Percentiles rank a stretch among this genome's conserved stretches.
phyloP scores from a whole-genome alignment of 2,329 filamentous ascomycete species.

The Coniochaeta sp. region DNA sequence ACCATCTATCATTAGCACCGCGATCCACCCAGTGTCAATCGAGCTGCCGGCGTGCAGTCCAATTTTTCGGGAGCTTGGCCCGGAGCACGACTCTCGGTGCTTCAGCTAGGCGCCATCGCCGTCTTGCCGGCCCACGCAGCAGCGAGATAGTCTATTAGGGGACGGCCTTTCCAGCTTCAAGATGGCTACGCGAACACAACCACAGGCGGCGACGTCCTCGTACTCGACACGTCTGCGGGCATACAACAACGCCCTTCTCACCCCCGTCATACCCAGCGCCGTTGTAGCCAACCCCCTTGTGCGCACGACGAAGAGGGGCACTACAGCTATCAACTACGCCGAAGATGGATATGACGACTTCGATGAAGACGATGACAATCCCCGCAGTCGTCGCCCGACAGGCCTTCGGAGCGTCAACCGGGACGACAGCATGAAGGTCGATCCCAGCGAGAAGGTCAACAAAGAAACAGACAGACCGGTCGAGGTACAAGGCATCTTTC shows the following conservation, averaged over 20 bases:
- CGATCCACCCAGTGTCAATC: background rate
- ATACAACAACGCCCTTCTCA: constrained; percentile 87
- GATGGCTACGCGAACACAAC: constrained; percentile 47
- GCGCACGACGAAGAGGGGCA: constrained; percentile 94
- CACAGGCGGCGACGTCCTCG: constrained; percentile 83
- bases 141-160: background rate
- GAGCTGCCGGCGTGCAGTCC: background rate
- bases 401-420: constrained; percentile 76
- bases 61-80: background rate
- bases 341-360: constrained; percentile 89
- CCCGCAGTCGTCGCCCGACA: constrained; percentile 72
- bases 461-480: constrained; percentile 77
- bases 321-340: constrained; percentile 94
- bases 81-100: background rate
- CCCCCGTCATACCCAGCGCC: constrained; percentile 70
- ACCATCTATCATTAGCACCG: background rate
- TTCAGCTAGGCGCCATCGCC: background rate
- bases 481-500: constrained; percentile 82
- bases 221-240: constrained; percentile 86
- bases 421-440: constrained; percentile 61
- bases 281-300: constrained; percentile 58
- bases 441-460: constrained; percentile 68
- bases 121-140: background rate
- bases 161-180: background rate
- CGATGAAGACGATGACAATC: constrained; percentile 66